These are phyloP conservation scores for Tetrapisispora nanseiensis DNA, from an alignment of 805 yeast genomes.

Conservation along the genomic window DNA sequence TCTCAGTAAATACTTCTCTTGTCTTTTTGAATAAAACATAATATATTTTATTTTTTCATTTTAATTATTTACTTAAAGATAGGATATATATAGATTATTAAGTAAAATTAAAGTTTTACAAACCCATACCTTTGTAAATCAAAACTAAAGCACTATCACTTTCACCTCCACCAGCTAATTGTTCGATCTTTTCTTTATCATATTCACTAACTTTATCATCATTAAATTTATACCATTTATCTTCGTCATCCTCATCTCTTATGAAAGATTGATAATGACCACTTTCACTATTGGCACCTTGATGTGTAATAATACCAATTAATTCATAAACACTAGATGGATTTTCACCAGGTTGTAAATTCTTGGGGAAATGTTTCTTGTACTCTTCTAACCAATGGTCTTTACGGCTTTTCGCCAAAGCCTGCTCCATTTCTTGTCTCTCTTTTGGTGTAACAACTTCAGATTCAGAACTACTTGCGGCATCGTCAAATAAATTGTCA, in stretches of 20 bases:
- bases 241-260: constrained; percentile 61
- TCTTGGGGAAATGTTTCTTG: constrained; percentile 37
- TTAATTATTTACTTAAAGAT: too few species aligned
- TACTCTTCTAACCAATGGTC: constrained; percentile 42
- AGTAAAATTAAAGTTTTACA: constrained; percentile 23
- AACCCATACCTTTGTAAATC: constrained; percentile 73
- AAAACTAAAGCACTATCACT: constrained; percentile 89
- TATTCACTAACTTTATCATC: constrained; percentile 81
- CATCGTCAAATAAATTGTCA: constrained; percentile 8
- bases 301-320: constrained; percentile 78
- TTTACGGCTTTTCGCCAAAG: constrained; percentile 36
- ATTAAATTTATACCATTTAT: constrained; percentile 88
- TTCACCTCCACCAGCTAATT: constrained; percentile 95
- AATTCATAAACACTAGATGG: constrained; percentile 84
- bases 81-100: neutral
- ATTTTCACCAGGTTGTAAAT: constrained; percentile 53
- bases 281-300: constrained; percentile 91
- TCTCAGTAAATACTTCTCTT: too few species aligned
- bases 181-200: constrained; percentile 72
- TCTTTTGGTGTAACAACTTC: constrained; percentile 38
- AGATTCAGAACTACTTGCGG: constrained; percentile 1
- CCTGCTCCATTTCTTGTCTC: constrained; percentile 44
- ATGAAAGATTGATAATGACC: constrained; percentile 95
- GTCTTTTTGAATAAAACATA: too few species aligned
- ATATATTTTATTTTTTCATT: too few species aligned